Evolutionary conservation across 2,329 filamentous ascomycete genomes (phyloP), one percentile per base, ranked within the genome.

Genomic region (Chaetomiaceae sp.): DNA sequence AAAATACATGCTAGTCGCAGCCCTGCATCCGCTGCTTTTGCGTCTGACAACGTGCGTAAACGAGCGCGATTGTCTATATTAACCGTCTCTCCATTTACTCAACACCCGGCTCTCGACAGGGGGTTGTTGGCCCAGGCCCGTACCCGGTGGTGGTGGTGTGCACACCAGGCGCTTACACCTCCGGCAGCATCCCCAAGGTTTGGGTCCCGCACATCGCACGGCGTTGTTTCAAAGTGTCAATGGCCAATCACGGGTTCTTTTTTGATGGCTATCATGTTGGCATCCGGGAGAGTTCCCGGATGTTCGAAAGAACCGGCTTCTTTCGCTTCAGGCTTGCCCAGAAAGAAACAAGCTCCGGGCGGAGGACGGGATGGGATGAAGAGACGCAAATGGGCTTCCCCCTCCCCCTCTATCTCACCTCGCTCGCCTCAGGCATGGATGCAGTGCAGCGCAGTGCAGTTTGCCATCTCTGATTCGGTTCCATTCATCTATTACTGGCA

Each of bases 141-240:
- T n/a, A n/a, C n/a, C 23, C 40, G 40, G 46, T 23, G 21, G n/a
- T n/a, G n/a, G 32, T 38, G 37, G 13, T 36, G 47, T 46, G 36
- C 16, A 38, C 47, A 36, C 51, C 41, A 16, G 18, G 29, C 49
- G 49, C 42, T 51, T 51, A 33, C 34, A 30, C 23, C 11, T 9
- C 13, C 18, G 16, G 27, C 18, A 33, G 7, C 25, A 21, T 34
- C n/a, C 40, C 38, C 18, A 25, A 33, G 37, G 29, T 7, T 27
- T 52, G 40, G 40, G 25, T 36, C 21, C 8, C 21, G 47, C 36
- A 30, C 45, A 56, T 50, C 41, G n/a, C 53, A 55, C 53, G 44
- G 18, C 21, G 14, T 29, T 30, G 49, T 56, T 50, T 53, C 46
- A 42, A 41, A 32, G 11, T 11, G 9, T 5, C 20, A 23, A 14